Percentiles rank a stretch among this genome's conserved stretches.
phyloP scores from a whole-genome alignment of 148 eudicot species.

The Nepenthes gracilis region DNA sequence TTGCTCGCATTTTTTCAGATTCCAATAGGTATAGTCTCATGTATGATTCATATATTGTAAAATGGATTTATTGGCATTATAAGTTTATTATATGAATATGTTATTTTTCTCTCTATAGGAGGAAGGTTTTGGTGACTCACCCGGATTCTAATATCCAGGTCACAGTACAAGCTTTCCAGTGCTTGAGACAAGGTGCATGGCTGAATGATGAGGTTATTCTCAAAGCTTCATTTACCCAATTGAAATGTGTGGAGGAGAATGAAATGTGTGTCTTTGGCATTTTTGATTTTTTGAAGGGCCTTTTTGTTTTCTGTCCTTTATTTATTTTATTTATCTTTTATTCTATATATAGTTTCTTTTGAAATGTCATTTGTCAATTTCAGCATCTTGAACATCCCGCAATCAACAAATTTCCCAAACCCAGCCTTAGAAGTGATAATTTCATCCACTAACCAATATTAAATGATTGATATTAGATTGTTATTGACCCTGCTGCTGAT shows the following conservation, averaged over 20 bases:
- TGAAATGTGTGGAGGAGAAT: neutral
- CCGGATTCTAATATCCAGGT: conserved; percentile 73
- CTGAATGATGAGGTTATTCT: conserved; percentile 78
- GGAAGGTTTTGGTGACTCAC: conserved; percentile 58
- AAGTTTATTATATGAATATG: neutral
- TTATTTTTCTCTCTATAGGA: conserved; percentile 27
- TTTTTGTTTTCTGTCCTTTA: neutral
- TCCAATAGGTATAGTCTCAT: conserved; percentile 33
- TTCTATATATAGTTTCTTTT: neutral
- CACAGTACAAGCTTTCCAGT: conserved; percentile 60
- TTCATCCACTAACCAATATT: neutral
- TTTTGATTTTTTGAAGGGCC: too few relatives aligned
- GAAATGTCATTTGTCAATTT: neutral
- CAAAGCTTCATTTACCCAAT: neutral
- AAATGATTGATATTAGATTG: neutral
- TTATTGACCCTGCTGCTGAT: conserved; percentile 5
- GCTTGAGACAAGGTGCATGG: conserved; percentile 81
- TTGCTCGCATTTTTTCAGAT: conserved; percentile 40
- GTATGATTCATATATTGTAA: neutral
- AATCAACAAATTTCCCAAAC: too few relatives aligned
- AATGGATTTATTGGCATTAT: conserved; percentile 3
- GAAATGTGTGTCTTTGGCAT: neutral
- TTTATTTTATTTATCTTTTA: neutral
- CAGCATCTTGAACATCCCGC: too few relatives aligned
- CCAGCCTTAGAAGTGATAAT: too few relatives aligned